Base-by-base conservation (phyloP, 768 basidiomycete species). In the Harrya chromipes region DNA sequence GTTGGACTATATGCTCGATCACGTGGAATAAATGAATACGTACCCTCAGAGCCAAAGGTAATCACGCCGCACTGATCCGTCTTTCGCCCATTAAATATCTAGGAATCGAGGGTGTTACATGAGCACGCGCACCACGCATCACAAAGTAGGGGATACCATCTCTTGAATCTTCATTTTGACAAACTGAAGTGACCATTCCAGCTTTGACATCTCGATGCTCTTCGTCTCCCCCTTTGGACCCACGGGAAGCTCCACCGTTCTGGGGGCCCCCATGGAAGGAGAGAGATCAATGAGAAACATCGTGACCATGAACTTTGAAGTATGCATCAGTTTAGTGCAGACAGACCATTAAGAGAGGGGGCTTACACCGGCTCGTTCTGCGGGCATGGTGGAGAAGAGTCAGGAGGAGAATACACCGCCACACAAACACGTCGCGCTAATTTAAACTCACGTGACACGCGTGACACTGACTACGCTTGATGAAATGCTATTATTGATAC, bases 51-150 rank as follows among this genome's bases (percentile, higher is more conserved):
- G n/a, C 91, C 94, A 60, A 92, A 93, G 3, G 85, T 69, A 40
- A 97, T 78, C 24, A 97, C 81, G n/a, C 92, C 90, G 63, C 92
- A 91, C 62, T 91, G 84, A 62, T 95, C 94, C 10, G 94, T 97
- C 73, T 95, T 97, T 36, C 94, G 78, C 13, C 86, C 89, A 56
- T 88, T 83, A 63, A 84, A 93, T 56, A 97, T 93, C 94, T 98
- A 49, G 21, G 29, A 13, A 27, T 27, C 26, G 26, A 14, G 33
- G n/a, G 6, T 13, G 12, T 12, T 14, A 6, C 26, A 11, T 20
- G 11, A 4, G 24, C 12, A 17, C 57, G 11, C 46, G 37, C 11
- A 13, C n/a, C 1, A 24, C 23, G 41, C 14, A 21, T 3, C 29
- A 5, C 2, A 34, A 44, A 16, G 4, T 26, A n/a, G 23, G 12